Conservation (phyloP, 2,329 filamentous ascomycete genomes). For the Didymella glomerata region DNA sequence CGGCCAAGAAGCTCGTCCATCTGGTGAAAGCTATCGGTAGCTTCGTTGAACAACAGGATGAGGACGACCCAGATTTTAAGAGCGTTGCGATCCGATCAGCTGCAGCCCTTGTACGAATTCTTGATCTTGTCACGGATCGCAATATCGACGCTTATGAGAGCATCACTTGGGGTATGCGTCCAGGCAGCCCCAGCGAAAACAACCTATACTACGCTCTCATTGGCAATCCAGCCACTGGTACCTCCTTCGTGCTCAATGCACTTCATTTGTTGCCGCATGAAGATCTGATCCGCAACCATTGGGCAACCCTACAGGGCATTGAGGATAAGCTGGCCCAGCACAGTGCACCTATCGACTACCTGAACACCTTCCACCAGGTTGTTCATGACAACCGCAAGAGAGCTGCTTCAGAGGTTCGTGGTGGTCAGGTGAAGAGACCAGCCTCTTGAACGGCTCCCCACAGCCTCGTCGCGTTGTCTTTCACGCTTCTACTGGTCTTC, state of each 20-base stretch:
- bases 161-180: constrained; percentile 42
- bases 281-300: constrained; percentile 43
- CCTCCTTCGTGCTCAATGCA: constrained; percentile 40
- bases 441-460: constrained; percentile 15
- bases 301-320: constrained; percentile 39
- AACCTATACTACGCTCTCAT: constrained; percentile 48
- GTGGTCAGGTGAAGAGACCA: constrained; percentile 43
- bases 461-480: background rate
- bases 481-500: background rate
- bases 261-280: constrained; percentile 42
- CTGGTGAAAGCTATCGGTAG: constrained; percentile 42
- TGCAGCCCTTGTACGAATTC: constrained; percentile 43
- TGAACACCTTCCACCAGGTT: constrained; percentile 38
- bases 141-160: constrained; percentile 45
- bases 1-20: constrained; percentile 40
- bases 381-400: constrained; percentile 47
- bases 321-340: constrained; percentile 36
- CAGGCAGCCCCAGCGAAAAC: constrained; percentile 37
- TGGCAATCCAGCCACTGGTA: constrained; percentile 25
- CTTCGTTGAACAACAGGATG: constrained; percentile 36
- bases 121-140: constrained; percentile 44
- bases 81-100: constrained; percentile 39
- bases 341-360: constrained; percentile 36
- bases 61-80: constrained; percentile 32
- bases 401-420: constrained; percentile 39